Conservation (phyloP, 768 basidiomycete genomes). For the Podaxis sp. region DNA sequence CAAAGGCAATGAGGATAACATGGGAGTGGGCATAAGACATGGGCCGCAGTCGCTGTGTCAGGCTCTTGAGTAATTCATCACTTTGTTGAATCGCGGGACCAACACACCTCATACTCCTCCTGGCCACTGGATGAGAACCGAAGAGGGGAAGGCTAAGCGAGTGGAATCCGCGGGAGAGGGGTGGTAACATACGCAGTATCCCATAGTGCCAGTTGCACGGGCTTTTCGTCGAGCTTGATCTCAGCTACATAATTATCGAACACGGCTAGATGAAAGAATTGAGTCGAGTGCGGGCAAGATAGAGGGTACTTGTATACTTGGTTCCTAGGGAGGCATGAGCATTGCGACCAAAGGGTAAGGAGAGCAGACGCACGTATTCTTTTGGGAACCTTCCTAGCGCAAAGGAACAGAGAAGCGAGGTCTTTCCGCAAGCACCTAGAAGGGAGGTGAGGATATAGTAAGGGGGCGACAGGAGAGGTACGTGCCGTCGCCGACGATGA, state of each 20-base stretch:
- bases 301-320: conserved; percentile 42
- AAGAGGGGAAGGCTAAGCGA: conserved; percentile 16
- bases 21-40: conserved; percentile 98
- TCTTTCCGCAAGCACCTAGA: conserved; percentile 94
- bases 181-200: conserved; percentile 87
- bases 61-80: not conserved
- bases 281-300: conserved; percentile 18
- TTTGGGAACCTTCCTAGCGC: conserved; percentile 93
- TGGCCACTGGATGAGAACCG: conserved; percentile 64
- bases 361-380: conserved; percentile 75
- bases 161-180: conserved; percentile 12
- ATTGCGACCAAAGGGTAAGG: conserved; percentile 12
- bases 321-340: conserved; percentile 43
- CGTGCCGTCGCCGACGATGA: conserved; percentile 95
- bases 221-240: conserved; percentile 95
- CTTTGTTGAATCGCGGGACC: conserved; percentile 15
- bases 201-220: conserved; percentile 96
- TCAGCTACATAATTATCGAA: conserved; percentile 99
- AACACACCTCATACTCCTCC: conserved; percentile 91
- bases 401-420: conserved; percentile 86
- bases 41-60: conserved; percentile 79
- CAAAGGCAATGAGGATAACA: conserved; percentile 96
- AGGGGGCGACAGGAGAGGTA: conserved; percentile 22
- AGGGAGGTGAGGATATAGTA: conserved; percentile 20
- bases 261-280: conserved; percentile 57